Evolutionary conservation across 2,329 filamentous ascomycete species (phyloP).

Genomic region (Diaporthe citrichinensis): DNA sequence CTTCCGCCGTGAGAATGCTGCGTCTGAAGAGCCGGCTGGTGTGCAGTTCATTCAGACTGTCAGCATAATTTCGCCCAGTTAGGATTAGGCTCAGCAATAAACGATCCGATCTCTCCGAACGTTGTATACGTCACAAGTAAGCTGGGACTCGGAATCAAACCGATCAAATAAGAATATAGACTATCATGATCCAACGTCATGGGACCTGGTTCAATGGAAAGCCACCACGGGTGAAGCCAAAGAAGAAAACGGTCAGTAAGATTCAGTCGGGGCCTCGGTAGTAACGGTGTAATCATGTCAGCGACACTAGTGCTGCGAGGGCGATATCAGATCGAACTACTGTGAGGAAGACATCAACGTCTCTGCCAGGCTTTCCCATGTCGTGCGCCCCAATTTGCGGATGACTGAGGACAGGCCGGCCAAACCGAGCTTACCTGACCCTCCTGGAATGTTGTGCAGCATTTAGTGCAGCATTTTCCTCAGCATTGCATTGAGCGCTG

Average conservation of each 20-base stretch:
- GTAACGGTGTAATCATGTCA: not conserved
- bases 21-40: not conserved
- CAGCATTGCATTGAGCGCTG: not conserved
- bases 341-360: not conserved
- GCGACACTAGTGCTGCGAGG: not conserved
- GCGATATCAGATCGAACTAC: conserved; percentile 1
- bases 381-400: not conserved
- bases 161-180: not conserved
- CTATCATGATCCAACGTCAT: not conserved
- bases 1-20: no score
- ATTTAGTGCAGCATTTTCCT: not conserved
- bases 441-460: not conserved
- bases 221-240: not conserved
- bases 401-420: no score
- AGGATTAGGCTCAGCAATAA: not conserved
- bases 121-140: not conserved
- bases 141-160: not conserved
- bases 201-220: not conserved
- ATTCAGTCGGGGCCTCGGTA: not conserved
- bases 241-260: not conserved
- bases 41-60: not conserved
- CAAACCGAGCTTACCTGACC: not conserved
- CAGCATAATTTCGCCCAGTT: not conserved
- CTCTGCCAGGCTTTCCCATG: not conserved
- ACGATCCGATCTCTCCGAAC: not conserved